Evolutionary conservation across 805 yeast genomes (phyloP), one percentile per base, ranked within the genome.

Genomic region (Yarrowia deformans): DNA sequence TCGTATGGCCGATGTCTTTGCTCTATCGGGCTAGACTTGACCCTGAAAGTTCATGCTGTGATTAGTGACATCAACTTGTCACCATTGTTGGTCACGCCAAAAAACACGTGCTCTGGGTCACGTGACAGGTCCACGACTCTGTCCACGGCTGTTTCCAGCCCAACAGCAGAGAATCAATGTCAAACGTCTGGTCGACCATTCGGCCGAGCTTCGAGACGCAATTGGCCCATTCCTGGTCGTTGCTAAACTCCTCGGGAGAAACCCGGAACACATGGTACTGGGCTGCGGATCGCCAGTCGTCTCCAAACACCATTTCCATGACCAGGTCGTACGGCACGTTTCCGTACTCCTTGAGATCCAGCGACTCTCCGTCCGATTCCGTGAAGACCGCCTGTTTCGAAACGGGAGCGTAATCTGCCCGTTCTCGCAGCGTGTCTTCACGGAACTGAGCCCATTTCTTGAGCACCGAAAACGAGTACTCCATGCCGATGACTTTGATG

Each of bases 81-180:
- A n/a, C n/a, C n/a, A n/a, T n/a, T n/a, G n/a, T n/a, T n/a, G 19
- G 37, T 35, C 35, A 52, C 3, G 43, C 42, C 16, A 35, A 13
- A 23, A 55, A 55, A 8, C 18, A 19, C 9, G 46, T 55, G 35
- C 19, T 55, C 13, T 16, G 60, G 18, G 43, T 12, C n/a, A 42
- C 48, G n/a, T 56, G 49, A 10, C 63, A 43, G 5, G 52, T 56
- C 60, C 60, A 54, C 3, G 48, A 19, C 19, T n/a, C 34, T 0
- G 52, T 35, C 66, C 66, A 60, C 5, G 66, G 66, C 32, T 60
- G 66, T 35, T 60, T 60, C 66, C 66, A 60, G 8, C 66, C 66
- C 8, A 60, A 16, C 18, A 60, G 16, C 32, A 60, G 14, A 7
- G 66, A 45, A 9, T 60, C 66, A n/a, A 60, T 34, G 37, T 60